A percentile compares a stretch with the other conserved stretches of the same genome.
Evolutionary conservation across 345 rosid species (phyloP).

Genomic region (Eucalyptus regnans): DNA sequence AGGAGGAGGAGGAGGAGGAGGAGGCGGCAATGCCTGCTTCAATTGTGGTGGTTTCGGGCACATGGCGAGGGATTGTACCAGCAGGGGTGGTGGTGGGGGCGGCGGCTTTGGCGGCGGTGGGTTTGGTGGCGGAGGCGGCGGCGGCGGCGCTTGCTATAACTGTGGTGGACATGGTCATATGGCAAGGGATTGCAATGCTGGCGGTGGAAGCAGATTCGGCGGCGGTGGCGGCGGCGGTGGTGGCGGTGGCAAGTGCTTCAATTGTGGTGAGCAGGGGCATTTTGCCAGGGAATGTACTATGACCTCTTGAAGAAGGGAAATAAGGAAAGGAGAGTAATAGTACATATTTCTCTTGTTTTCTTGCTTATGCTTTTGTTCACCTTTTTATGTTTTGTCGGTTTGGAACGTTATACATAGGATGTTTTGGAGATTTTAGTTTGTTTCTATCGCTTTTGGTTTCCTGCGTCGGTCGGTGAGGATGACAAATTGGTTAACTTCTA

Average conservation of each 20-base stretch:
- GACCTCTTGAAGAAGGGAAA: background rate
- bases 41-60: constrained; percentile 36
- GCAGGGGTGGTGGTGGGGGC: constrained; percentile 1
- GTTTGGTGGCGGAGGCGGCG: background rate
- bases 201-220: background rate
- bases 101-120: constrained; percentile 12
- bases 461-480: background rate
- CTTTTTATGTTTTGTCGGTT: background rate
- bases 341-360: constrained; percentile 9
- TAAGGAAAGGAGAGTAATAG: background rate
- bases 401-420: background rate
- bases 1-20: constrained; percentile 29
- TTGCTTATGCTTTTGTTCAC: background rate
- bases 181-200: constrained; percentile 45
- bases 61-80: constrained; percentile 35
- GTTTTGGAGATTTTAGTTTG: background rate
- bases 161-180: constrained; percentile 54
- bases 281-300: constrained; percentile 25
- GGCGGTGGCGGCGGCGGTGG: background rate
- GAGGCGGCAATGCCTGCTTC: constrained; percentile 18
- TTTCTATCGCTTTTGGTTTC: background rate
- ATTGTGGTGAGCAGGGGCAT: constrained; percentile 28
- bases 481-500: background rate
- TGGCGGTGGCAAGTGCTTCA: constrained; percentile 3
- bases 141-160: constrained; percentile 20